Evolutionary conservation across 2,329 filamentous ascomycete species (phyloP).

Genomic region (Cladobotryum protrusum): DNA sequence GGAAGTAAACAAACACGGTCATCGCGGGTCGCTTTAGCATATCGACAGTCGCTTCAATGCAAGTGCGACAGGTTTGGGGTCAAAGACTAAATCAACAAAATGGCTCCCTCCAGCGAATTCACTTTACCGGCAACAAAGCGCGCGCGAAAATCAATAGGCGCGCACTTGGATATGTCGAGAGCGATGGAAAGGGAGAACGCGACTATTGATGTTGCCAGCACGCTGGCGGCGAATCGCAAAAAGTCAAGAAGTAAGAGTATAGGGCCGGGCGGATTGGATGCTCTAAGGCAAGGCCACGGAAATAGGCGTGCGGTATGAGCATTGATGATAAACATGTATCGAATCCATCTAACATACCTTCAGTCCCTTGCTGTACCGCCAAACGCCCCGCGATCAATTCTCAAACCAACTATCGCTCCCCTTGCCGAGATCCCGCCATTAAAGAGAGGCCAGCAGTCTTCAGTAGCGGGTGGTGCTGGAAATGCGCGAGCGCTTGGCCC

Average conservation of each 20-base stretch:
- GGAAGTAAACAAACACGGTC: slow-evolving; percentile 18
- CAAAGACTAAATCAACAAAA: slow-evolving; percentile 17
- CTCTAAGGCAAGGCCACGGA: slow-evolving; percentile 65
- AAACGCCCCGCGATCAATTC: slow-evolving; percentile 59
- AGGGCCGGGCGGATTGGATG: slow-evolving; percentile 83
- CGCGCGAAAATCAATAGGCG: slow-evolving; percentile 66
- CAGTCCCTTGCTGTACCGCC: slow-evolving; percentile 51
- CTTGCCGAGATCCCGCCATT: slow-evolving; percentile 60
- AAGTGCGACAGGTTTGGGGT: slow-evolving; percentile 7
- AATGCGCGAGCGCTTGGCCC: slow-evolving; percentile 9
- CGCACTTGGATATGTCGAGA: slow-evolving; percentile 46
- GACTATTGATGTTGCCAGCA: slow-evolving; percentile 57
- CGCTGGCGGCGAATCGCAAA: slow-evolving; percentile 46
- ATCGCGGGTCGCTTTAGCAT: slow-evolving; percentile 24
- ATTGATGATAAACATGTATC: slow-evolving; percentile 1
- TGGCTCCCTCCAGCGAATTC: slow-evolving; percentile 31
- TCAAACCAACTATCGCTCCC: slow-evolving; percentile 71
- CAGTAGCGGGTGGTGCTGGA: neutral
- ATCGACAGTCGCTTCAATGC: slow-evolving; percentile 16
- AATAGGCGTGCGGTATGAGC: slow-evolving; percentile 70
- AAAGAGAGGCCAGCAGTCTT: slow-evolving; percentile 34
- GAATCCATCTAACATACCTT: slow-evolving; percentile 13
- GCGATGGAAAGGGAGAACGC: slow-evolving; percentile 71
- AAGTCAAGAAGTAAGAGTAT: slow-evolving; percentile 94
- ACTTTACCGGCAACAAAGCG: slow-evolving; percentile 53